These are phyloP conservation scores for Agapanthus africanus DNA, from an alignment of 106 monocot genomes.

Conservation along the genomic window DNA sequence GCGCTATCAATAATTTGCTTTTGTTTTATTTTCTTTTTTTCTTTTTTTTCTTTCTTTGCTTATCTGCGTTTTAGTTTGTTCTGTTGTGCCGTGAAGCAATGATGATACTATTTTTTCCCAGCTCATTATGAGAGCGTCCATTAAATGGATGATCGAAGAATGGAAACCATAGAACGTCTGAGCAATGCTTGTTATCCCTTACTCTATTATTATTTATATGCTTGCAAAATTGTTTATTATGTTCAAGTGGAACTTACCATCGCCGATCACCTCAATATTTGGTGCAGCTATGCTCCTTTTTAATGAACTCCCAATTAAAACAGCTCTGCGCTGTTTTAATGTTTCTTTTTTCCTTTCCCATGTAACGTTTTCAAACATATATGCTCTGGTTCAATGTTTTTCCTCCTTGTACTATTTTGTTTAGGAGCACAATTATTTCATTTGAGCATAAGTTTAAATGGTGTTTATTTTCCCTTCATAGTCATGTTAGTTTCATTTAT, in stretches of 20 bases:
- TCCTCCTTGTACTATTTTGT: neutral
- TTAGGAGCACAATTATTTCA: neutral
- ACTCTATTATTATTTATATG: neutral
- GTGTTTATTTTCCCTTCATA: neutral
- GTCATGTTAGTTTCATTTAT: neutral
- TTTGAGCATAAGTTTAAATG: neutral
- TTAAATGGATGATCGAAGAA: slow-evolving; percentile 12
- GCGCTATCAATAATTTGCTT: too few species aligned
- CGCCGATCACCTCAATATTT: neutral
- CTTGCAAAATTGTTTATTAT: neutral
- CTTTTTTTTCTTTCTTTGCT: neutral
- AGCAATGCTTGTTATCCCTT: neutral
- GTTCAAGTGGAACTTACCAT: neutral
- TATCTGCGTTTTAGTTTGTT: neutral
- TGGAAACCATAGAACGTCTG: slow-evolving; percentile 12
- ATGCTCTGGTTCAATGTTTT: too few species aligned
- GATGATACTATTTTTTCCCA: slow-evolving; percentile 24
- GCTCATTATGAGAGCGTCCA: slow-evolving; percentile 32
- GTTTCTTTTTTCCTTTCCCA: too few species aligned
- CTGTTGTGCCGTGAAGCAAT: slow-evolving; percentile 6
- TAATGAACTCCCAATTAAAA: too few species aligned
- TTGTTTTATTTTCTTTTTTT: neutral
- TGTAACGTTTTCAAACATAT: too few species aligned
- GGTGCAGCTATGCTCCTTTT: too few species aligned
- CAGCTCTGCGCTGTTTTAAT: too few species aligned